Conservation (phyloP, 345 rosid genomes). For the Turnera subulata region DNA sequence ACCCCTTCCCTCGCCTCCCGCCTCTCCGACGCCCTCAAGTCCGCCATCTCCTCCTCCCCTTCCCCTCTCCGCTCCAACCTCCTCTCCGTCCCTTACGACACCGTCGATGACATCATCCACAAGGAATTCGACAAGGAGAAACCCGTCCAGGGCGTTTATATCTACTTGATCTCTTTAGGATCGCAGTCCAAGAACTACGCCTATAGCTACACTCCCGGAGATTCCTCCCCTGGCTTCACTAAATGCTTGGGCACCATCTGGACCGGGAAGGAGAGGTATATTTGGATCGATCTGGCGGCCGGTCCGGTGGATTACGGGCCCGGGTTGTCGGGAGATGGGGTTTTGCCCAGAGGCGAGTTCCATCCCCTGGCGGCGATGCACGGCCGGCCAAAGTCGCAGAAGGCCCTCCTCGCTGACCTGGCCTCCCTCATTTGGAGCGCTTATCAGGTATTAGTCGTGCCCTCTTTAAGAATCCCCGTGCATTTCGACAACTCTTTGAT, state of each 20-base stretch:
- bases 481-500: conserved; percentile 70
- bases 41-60: conserved; percentile 35
- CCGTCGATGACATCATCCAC: conserved; percentile 50
- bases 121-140: conserved; percentile 67
- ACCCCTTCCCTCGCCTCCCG: conserved; percentile 18
- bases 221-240: conserved; percentile 75
- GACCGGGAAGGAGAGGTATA: conserved; percentile 84
- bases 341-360: conserved; percentile 83
- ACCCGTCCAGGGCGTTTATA: conserved; percentile 57
- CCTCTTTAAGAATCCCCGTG: conserved; percentile 86
- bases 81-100: conserved; percentile 43
- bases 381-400: conserved; percentile 82
- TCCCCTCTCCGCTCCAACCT: conserved; percentile 64
- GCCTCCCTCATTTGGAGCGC: conserved; percentile 85
- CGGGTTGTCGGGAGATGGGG: conserved; percentile 88
- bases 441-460: conserved; percentile 88
- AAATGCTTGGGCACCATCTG: conserved; percentile 81
- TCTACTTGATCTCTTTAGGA: conserved; percentile 69
- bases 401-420: conserved; percentile 68
- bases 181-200: conserved; percentile 58
- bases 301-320: conserved; percentile 99
- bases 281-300: conserved; percentile 88
- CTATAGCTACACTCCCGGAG: conserved; percentile 64
- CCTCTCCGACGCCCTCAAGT: conserved; percentile 42
- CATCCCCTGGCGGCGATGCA: conserved; percentile 85